A percentile compares a stretch with the other conserved stretches of the same genome.
These are phyloP conservation scores for Sporisorium graminicola DNA, from an alignment of 1,284 basidiomycete species.

Conservation along the genomic window DNA sequence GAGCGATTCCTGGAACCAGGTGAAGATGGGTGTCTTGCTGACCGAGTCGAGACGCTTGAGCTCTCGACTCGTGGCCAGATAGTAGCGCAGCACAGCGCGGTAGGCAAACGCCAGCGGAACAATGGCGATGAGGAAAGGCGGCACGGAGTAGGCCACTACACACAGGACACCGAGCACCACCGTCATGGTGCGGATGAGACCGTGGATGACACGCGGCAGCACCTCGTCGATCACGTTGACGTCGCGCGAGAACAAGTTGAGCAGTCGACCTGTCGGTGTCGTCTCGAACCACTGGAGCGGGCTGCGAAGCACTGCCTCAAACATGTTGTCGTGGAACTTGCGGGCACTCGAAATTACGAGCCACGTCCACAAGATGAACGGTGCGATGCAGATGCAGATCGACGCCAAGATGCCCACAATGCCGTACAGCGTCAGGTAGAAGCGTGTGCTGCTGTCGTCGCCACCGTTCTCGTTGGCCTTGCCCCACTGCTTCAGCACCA, in stretches of 20 bases:
- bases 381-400: slow-evolving; percentile 63
- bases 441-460: slow-evolving; percentile 37
- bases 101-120: slow-evolving; percentile 65
- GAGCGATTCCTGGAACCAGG: slow-evolving; percentile 81
- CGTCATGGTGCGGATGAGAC: slow-evolving; percentile 58
- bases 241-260: slow-evolving; percentile 90
- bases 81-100: slow-evolving; percentile 74
- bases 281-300: slow-evolving; percentile 69
- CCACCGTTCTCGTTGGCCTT: slow-evolving; percentile 55
- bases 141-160: slow-evolving; percentile 78
- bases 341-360: slow-evolving; percentile 62
- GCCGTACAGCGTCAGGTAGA: slow-evolving; percentile 66
- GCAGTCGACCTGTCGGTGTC: slow-evolving; percentile 75
- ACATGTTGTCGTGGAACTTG: slow-evolving; percentile 66
- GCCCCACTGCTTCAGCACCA: slow-evolving; percentile 68
- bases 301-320: slow-evolving; percentile 57
- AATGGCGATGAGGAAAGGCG: slow-evolving; percentile 79
- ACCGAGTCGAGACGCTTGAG: slow-evolving; percentile 91
- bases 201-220: slow-evolving; percentile 66
- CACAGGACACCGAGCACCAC: slow-evolving; percentile 78
- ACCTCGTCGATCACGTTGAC: slow-evolving; percentile 85
- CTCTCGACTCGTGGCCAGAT: slow-evolving; percentile 89
- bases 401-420: slow-evolving; percentile 58
- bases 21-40: slow-evolving; percentile 89
- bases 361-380: slow-evolving; percentile 66